Conservation (phyloP, 139 green algal genomes). For the Chlorella sp. region DNA sequence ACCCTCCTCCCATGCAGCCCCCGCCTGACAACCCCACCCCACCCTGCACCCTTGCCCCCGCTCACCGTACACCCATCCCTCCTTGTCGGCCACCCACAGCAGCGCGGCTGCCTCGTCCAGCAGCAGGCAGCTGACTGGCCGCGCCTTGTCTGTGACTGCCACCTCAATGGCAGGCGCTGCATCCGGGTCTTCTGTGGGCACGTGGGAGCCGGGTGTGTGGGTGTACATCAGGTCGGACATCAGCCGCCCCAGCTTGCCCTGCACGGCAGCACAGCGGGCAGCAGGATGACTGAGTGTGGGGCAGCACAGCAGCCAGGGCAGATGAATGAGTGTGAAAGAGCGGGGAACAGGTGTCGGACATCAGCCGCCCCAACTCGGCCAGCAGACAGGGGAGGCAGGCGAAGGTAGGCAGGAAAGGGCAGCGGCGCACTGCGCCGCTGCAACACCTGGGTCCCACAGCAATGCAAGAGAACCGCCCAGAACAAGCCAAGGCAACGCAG, state of each 20-base stretch:
- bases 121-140: conserved; percentile 39
- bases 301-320: too few relatives aligned
- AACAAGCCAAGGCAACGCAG: not conserved
- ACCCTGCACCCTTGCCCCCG: not conserved
- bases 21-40: not conserved
- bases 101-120: conserved; percentile 46
- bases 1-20: not conserved
- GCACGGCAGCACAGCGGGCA: not conserved
- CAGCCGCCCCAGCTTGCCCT: not conserved
- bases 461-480: not conserved
- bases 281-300: not conserved
- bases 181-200: conserved; percentile 54
- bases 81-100: conserved; percentile 63
- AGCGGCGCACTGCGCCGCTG: not conserved
- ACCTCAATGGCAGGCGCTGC: conserved; percentile 55
- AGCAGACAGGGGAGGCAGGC: not conserved
- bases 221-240: conserved; percentile 22
- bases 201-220: not conserved
- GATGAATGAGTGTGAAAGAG: too few relatives aligned
- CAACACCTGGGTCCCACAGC: not conserved
- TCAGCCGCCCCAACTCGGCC: not conserved
- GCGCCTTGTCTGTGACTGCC: not conserved
- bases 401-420: not conserved
- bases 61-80: conserved; percentile 53
- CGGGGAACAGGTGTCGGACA: too few relatives aligned